Evolutionary conservation across 208 protist species (phyloP).

Genomic region (Crithidia expoeki): DNA sequence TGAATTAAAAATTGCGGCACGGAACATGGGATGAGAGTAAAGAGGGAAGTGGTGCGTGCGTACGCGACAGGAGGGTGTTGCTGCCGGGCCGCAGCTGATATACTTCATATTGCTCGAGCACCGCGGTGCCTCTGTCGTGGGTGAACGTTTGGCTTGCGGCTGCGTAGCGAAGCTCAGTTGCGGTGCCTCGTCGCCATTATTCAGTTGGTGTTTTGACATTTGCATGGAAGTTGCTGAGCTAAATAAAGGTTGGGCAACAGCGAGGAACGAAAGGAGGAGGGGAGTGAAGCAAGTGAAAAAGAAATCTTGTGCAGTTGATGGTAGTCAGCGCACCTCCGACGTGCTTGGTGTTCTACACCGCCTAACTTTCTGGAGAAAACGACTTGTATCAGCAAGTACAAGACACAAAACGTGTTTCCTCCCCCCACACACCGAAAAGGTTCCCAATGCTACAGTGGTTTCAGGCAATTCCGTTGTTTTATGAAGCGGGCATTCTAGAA

Average conservation of each 20-base stretch:
- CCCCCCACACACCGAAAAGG: too few relatives aligned
- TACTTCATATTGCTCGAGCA: neutral
- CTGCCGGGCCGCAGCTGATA: neutral
- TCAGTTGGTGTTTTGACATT: neutral
- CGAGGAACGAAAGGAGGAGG: neutral
- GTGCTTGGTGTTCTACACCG: too few relatives aligned
- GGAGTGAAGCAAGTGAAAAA: neutral
- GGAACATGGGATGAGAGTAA: conserved; percentile 75
- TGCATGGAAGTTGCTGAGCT: neutral
- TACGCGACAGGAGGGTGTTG: conserved; percentile 35
- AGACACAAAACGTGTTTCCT: too few relatives aligned
- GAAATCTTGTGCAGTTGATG: too few relatives aligned
- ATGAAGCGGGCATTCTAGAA: too few relatives aligned
- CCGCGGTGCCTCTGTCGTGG: neutral
- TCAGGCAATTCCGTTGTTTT: too few relatives aligned
- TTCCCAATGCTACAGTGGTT: too few relatives aligned
- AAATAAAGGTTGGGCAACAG: too few relatives aligned
- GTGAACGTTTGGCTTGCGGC: neutral
- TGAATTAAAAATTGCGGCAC: conserved; percentile 24
- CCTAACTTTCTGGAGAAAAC: too few relatives aligned
- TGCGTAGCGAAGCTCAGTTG: neutral
- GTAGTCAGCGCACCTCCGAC: too few relatives aligned
- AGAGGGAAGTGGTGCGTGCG: conserved; percentile 65
- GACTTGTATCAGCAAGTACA: too few relatives aligned
- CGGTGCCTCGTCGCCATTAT: neutral